A percentile compares a stretch with the other conserved stretches of the same genome.
Conservation (phyloP, 208 protist genomes). For the Herpetomonas muscarum region DNA sequence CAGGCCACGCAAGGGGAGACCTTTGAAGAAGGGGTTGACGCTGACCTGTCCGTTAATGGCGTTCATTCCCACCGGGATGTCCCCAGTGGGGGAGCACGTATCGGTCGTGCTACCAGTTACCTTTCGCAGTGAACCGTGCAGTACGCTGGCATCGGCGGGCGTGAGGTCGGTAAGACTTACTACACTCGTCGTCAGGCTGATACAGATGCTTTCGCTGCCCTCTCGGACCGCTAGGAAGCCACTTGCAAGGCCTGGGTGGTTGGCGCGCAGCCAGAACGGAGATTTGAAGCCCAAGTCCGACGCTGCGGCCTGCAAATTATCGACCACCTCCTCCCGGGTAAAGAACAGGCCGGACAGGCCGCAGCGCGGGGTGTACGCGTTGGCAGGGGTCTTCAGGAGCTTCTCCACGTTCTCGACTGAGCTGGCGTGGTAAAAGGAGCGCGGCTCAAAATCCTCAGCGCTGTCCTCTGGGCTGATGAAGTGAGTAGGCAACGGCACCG, state of each 20-base stretch:
- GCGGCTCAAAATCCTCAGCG: conserved; percentile 39
- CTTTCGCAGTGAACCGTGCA: conserved; percentile 46
- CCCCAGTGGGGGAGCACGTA: conserved; percentile 10
- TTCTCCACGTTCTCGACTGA: conserved; percentile 21
- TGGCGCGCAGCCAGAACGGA: conserved; percentile 75
- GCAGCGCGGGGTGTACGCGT: conserved; percentile 45
- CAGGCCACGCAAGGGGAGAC: conserved; percentile 55
- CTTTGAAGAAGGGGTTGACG: conserved; percentile 66
- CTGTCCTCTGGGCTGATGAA: conserved; percentile 59
- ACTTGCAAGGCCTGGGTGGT: conserved; percentile 60
- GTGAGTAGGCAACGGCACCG: conserved; percentile 62
- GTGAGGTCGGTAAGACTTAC: conserved; percentile 59
- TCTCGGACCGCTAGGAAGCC: conserved; percentile 68
- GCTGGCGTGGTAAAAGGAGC: conserved; percentile 68
- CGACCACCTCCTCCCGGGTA: conserved; percentile 80
- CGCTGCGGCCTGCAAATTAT: conserved; percentile 83
- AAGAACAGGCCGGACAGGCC: conserved; percentile 80
- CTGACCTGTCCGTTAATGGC: conserved; percentile 67
- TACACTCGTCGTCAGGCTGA: conserved; percentile 66
- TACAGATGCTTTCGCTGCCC: conserved; percentile 76
- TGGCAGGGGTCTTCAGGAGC: background rate
- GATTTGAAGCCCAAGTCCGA: conserved; percentile 66
- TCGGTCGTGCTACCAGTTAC: background rate
- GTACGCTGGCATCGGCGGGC: conserved; percentile 27
- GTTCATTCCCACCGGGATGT: conserved; percentile 74